Percentiles rank a stretch among this genome's conserved stretches.
These are phyloP conservation scores for Lepidopterella palustris DNA, from an alignment of 495 filamentous ascomycete species.

Conservation along the genomic window DNA sequence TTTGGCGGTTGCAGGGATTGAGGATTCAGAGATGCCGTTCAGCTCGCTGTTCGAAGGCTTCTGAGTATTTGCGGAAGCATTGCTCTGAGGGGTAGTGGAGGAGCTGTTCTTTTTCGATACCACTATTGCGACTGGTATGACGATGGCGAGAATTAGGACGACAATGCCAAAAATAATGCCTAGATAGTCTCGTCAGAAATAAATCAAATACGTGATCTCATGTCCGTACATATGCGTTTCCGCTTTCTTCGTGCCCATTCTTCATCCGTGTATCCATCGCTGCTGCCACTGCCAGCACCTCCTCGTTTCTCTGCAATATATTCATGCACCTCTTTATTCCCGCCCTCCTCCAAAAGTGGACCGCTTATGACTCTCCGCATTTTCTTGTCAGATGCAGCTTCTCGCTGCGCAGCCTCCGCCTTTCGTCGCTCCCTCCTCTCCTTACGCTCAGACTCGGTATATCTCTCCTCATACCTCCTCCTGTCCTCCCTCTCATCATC, in stretches of 20 bases:
- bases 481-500: constrained; percentile 16
- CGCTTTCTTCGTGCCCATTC: constrained; percentile 28
- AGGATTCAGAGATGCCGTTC: constrained; percentile 49
- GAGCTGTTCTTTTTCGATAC: constrained; percentile 60
- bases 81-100: constrained; percentile 13
- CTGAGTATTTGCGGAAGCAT: constrained; percentile 30
- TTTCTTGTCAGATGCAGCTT: constrained; percentile 15
- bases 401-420: constrained; percentile 14
- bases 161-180: constrained; percentile 49
- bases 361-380: constrained; percentile 36
- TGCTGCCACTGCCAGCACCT: constrained; percentile 24
- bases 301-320: constrained; percentile 32
- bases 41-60: constrained; percentile 52
- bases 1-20: constrained; percentile 60
- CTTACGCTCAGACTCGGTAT: constrained; percentile 19
- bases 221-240: constrained; percentile 28
- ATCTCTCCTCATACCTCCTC: constrained; percentile 15
- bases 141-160: constrained; percentile 59
- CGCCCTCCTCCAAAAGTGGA: constrained; percentile 34
- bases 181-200: constrained; percentile 11
- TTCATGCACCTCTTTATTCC: constrained; percentile 29
- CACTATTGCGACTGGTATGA: constrained; percentile 67
- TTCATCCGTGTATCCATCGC: constrained; percentile 30
- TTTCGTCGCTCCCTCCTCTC: constrained; percentile 21
- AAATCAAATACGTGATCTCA: not conserved